A percentile compares a stretch with the other conserved stretches of the same genome.
These are phyloP conservation scores for Pseudotulostoma volvatum DNA, from an alignment of 495 filamentous ascomycete genomes.

Conservation along the genomic window DNA sequence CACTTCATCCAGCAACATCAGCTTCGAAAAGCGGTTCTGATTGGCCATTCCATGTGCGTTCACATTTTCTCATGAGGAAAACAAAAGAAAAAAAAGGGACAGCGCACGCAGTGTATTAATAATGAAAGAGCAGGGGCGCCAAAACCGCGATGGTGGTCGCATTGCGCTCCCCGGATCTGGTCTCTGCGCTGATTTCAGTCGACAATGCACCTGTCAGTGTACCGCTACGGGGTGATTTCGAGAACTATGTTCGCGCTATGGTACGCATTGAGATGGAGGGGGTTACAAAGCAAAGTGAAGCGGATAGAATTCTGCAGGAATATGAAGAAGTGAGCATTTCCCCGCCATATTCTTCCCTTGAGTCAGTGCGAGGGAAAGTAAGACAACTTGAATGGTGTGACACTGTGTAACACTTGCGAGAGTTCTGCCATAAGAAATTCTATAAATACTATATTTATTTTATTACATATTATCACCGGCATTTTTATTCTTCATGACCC, in stretches of 20 bases:
- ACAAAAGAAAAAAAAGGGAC: background rate
- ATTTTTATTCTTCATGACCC: too few relatives aligned
- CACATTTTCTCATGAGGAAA: background rate
- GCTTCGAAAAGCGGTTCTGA: slow-evolving; percentile 53
- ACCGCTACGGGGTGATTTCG: slow-evolving; percentile 54
- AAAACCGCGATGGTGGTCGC: slow-evolving; percentile 88
- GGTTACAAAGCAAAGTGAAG: slow-evolving; percentile 54
- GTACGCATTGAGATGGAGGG: slow-evolving; percentile 47
- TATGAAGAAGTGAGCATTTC: slow-evolving; percentile 47
- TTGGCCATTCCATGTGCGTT: slow-evolving; percentile 87
- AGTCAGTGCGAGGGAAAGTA: background rate
- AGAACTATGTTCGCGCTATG: slow-evolving; percentile 74
- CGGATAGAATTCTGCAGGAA: slow-evolving; percentile 57
- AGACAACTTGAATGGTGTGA: background rate
- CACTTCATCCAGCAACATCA: slow-evolving; percentile 63
- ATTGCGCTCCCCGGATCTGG: slow-evolving; percentile 44
- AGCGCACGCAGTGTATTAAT: background rate
- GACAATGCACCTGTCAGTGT: slow-evolving; percentile 88
- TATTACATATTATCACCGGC: too few relatives aligned
- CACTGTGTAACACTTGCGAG: too few relatives aligned
- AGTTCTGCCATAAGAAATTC: too few relatives aligned
- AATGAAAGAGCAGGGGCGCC: slow-evolving; percentile 48
- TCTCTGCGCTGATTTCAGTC: slow-evolving; percentile 60
- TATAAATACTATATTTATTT: too few relatives aligned
- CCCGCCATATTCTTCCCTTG: background rate